Conservation (phyloP, 495 filamentous ascomycete species). For the Penicillium egyptiacum region DNA sequence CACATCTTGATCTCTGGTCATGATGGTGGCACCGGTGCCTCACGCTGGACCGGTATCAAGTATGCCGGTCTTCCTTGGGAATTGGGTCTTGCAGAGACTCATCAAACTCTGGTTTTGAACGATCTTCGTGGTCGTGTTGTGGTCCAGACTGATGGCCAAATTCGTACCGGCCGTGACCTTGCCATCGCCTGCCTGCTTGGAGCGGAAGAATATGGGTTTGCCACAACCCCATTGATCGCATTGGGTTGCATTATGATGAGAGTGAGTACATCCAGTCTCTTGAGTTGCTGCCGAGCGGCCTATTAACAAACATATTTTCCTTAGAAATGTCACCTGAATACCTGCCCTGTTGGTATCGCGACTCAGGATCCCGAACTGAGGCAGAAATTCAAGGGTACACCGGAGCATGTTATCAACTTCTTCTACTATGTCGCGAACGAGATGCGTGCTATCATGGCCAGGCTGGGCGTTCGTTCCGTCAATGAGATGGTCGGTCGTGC, state of each 20-base stretch:
- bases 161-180: slow-evolving; percentile 91
- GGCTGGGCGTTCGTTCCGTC: slow-evolving; percentile 88
- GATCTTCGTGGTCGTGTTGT: slow-evolving; percentile 95
- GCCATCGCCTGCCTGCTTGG: slow-evolving; percentile 95
- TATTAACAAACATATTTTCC: slow-evolving; percentile 1
- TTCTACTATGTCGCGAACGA: slow-evolving; percentile 99
- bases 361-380: slow-evolving; percentile 94
- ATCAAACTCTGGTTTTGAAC: slow-evolving; percentile 98
- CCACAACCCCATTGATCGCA: slow-evolving; percentile 94
- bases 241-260: slow-evolving; percentile 99
- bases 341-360: slow-evolving; percentile 95
- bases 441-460: slow-evolving; percentile 97
- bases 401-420: slow-evolving; percentile 99
- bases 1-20: slow-evolving; percentile 98
- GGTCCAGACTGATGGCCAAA: slow-evolving; percentile 96
- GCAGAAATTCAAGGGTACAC: slow-evolving; percentile 91
- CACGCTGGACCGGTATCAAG: slow-evolving; percentile 99
- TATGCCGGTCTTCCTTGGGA: slow-evolving; percentile 99
- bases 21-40: slow-evolving; percentile 97
- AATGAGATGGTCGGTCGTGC: slow-evolving; percentile 99
- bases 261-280: slow-evolving; percentile 28
- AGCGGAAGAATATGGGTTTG: slow-evolving; percentile 97
- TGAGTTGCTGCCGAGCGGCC: not conserved
- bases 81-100: slow-evolving; percentile 94
- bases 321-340: slow-evolving; percentile 62